Evolutionary conservation across 371 early-diverging fungal species (phyloP).

Genomic region (Syncephalastrum contaminatum): DNA sequence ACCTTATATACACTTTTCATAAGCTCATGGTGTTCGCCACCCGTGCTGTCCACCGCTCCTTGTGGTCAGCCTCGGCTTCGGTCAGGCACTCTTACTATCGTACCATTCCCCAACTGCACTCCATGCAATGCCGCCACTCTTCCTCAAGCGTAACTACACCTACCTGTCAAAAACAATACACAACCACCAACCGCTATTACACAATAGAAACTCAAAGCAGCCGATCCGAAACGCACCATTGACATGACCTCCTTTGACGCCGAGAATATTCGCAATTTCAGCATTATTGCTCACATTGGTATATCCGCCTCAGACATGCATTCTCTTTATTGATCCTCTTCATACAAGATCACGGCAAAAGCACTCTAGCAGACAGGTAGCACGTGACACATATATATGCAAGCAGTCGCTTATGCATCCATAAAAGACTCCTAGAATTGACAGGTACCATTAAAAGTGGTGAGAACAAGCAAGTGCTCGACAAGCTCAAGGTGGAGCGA

Average conservation of each 20-base stretch:
- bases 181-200: not conserved
- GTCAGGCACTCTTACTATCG: no score
- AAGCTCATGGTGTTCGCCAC: no score
- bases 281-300: slow-evolving; percentile 97
- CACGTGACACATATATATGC: not conserved
- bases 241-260: slow-evolving; percentile 64
- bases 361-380: slow-evolving; percentile 89
- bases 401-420: not conserved
- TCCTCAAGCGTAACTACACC: no score
- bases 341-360: slow-evolving; percentile 88
- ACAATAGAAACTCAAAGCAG: slow-evolving; percentile 45
- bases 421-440: slow-evolving; percentile 69
- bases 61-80: no score
- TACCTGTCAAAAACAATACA: no score
- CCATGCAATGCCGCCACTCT: no score
- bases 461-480: slow-evolving; percentile 88
- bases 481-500: slow-evolving; percentile 93
- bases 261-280: slow-evolving; percentile 92
- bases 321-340: not conserved
- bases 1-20: no score
- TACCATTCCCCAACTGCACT: no score
- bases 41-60: no score
- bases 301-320: slow-evolving; percentile 10
- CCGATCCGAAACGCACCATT: slow-evolving; percentile 36
- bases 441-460: slow-evolving; percentile 71